These are phyloP conservation scores for Omphalotus guepiniiformis DNA, from an alignment of 768 basidiomycete species.

Conservation along the genomic window DNA sequence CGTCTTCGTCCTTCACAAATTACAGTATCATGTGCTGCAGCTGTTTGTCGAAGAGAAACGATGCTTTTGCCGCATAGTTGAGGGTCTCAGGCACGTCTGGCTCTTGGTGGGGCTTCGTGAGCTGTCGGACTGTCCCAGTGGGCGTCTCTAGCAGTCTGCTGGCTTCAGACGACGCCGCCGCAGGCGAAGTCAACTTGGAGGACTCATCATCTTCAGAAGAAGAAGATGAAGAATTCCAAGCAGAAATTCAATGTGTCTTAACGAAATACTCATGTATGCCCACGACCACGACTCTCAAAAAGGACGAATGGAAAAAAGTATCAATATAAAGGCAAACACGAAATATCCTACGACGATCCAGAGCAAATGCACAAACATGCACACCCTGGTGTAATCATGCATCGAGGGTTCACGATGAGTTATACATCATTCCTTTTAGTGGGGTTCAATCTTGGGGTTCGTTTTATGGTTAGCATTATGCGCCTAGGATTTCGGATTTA, in stretches of 20 bases:
- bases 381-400: slow-evolving; percentile 72
- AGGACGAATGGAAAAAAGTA: too few species aligned
- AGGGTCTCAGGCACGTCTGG: slow-evolving; percentile 89
- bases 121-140: slow-evolving; percentile 85
- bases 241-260: slow-evolving; percentile 78
- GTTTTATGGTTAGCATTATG: slow-evolving; percentile 98
- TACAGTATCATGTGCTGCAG: slow-evolving; percentile 96
- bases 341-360: slow-evolving; percentile 64
- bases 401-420: slow-evolving; percentile 99
- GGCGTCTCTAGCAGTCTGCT: slow-evolving; percentile 86
- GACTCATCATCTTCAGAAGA: too few species aligned
- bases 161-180: too few species aligned
- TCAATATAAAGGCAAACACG: slow-evolving; percentile 92
- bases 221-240: slow-evolving; percentile 64
- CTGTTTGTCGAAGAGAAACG: slow-evolving; percentile 95
- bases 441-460: slow-evolving; percentile 98
- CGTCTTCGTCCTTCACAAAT: slow-evolving; percentile 95
- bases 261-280: too few species aligned
- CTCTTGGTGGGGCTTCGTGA: slow-evolving; percentile 85
- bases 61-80: slow-evolving; percentile 99
- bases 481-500: slow-evolving; percentile 91
- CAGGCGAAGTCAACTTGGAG: too few species aligned
- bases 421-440: too few species aligned
- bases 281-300: too few species aligned
- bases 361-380: slow-evolving; percentile 67